phyloP scores from a whole-genome alignment of 208 protist genomes.

The Trypanosoma melophagium region DNA sequence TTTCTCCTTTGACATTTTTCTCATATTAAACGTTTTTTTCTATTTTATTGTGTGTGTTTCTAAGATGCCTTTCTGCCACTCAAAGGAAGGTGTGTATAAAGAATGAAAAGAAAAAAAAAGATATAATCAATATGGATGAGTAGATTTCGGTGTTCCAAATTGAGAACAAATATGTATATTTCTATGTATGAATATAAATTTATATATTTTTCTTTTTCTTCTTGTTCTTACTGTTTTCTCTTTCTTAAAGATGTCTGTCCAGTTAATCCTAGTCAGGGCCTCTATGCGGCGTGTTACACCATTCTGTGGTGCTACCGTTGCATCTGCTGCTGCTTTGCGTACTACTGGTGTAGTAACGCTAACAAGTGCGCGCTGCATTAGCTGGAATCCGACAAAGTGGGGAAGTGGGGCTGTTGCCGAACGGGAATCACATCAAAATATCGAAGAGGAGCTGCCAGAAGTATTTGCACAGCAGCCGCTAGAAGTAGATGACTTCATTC shows the following conservation, averaged over 20 bases:
- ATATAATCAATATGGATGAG: not conserved
- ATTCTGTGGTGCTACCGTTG: not conserved
- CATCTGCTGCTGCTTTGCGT: not conserved
- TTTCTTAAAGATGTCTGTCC: no score
- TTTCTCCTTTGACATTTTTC: conserved; percentile 10
- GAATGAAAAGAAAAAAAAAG: not conserved
- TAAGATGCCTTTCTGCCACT: no score
- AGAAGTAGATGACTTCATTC: conserved; percentile 88
- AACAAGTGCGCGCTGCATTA: conserved; percentile 40
- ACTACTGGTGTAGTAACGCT: not conserved
- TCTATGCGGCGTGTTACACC: conserved; percentile 1
- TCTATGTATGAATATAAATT: no score
- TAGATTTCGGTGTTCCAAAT: not conserved
- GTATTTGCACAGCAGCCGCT: conserved; percentile 81
- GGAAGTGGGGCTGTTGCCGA: conserved; percentile 27
- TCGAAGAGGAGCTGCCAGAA: conserved; percentile 86
- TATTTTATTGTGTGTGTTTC: not conserved
- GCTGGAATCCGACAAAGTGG: conserved; percentile 71
- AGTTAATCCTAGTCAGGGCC: not conserved
- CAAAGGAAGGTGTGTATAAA: no score
- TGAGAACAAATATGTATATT: not conserved
- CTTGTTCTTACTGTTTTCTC: no score
- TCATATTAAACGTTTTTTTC: conserved; percentile 1
- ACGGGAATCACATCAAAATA: conserved; percentile 33
- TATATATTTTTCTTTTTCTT: no score